Evolutionary conservation across 2,329 filamentous ascomycete genomes (phyloP).

Genomic region (Neofusicoccum ribis): DNA sequence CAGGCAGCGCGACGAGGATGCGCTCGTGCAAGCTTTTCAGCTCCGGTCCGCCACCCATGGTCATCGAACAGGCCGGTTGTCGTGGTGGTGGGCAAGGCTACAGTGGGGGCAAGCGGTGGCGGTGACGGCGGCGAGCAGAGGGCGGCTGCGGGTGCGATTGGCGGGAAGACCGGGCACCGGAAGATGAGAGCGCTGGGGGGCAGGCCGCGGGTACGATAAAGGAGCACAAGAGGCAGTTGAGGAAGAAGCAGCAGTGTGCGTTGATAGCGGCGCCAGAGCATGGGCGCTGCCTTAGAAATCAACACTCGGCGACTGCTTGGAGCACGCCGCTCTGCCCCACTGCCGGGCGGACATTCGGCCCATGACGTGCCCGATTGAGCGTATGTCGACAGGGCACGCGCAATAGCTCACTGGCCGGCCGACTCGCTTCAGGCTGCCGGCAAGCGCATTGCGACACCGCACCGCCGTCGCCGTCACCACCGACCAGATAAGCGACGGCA

Average conservation of each 20-base stretch:
- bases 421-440: no score
- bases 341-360: not conserved
- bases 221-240: not conserved
- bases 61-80: not conserved
- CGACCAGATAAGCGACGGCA: not conserved
- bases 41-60: slow-evolving; percentile 46
- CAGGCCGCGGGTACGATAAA: not conserved
- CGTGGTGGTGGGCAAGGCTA: not conserved
- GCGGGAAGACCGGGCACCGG: no score
- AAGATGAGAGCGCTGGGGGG: no score
- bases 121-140: not conserved
- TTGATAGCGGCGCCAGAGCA: no score
- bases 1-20: slow-evolving; percentile 47
- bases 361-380: not conserved
- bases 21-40: slow-evolving; percentile 34
- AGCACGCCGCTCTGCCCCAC: not conserved
- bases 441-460: not conserved
- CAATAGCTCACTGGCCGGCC: not conserved
- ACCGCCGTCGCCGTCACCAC: not conserved
- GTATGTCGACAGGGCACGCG: not conserved
- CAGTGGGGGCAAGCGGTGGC: no score
- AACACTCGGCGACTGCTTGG: not conserved
- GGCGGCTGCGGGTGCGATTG: no score
- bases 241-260: not conserved
- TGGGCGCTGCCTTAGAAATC: not conserved